Evolutionary conservation across 2,329 filamentous ascomycete genomes (phyloP).

Genomic region (Coniochaeta hoffmannii): DNA sequence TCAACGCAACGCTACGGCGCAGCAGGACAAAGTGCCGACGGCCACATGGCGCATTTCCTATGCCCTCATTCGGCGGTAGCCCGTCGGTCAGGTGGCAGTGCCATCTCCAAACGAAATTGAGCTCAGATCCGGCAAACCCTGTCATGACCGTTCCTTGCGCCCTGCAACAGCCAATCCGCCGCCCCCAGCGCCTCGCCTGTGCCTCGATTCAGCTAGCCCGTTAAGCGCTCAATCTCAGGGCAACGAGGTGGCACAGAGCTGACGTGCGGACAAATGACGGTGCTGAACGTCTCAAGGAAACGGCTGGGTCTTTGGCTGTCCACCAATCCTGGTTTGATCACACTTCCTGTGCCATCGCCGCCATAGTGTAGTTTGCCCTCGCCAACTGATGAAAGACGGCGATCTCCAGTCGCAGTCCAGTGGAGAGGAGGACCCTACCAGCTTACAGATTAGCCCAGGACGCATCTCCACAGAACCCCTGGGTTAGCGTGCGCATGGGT

Average conservation of each 20-base stretch:
- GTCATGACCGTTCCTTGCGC: background rate
- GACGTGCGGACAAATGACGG: background rate
- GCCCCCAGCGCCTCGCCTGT: background rate
- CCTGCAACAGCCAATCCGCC: background rate
- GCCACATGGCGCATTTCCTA: background rate
- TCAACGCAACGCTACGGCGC: background rate
- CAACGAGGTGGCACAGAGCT: background rate
- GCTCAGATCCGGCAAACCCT: background rate
- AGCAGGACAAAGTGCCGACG: background rate
- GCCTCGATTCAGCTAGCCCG: background rate
- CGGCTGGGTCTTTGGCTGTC: background rate
- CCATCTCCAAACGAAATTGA: background rate
- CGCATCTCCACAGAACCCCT: slow-evolving; percentile 1
- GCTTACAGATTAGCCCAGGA: background rate
- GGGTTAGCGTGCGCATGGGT: background rate
- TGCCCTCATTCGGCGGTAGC: background rate
- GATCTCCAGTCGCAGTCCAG: background rate
- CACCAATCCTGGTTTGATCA: background rate
- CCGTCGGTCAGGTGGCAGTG: background rate
- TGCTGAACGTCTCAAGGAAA: background rate
- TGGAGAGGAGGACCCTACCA: background rate
- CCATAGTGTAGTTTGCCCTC: background rate
- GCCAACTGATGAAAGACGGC: background rate
- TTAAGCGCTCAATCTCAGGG: background rate
- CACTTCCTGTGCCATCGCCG: background rate